Evolutionary conservation across 371 early-diverging fungal genomes (phyloP).

Genomic region (Mucor velutinosus): DNA sequence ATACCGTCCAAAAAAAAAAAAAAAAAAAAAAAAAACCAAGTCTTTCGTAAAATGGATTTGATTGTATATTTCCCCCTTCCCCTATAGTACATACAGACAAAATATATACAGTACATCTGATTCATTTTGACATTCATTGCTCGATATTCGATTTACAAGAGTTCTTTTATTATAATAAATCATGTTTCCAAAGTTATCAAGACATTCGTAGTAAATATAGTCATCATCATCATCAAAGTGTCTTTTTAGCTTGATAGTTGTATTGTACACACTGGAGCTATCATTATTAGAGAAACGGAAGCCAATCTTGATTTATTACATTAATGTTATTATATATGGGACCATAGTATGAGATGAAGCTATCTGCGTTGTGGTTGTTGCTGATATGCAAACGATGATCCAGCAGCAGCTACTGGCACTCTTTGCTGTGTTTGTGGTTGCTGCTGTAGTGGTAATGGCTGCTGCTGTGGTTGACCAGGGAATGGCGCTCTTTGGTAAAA

Average conservation of each 20-base stretch:
- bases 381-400: not conserved
- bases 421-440: not conserved
- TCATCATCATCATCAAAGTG: too few species aligned
- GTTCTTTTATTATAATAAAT: too few species aligned
- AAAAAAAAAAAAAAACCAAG: too few species aligned
- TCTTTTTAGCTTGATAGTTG: too few species aligned
- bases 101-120: too few species aligned
- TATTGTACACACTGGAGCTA: too few species aligned
- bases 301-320: not conserved
- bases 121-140: not conserved
- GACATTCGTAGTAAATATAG: too few species aligned
- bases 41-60: too few species aligned
- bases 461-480: slow-evolving; percentile 10
- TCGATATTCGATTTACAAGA: not conserved
- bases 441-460: not conserved
- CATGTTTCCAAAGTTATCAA: too few species aligned
- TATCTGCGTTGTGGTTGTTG: slow-evolving; percentile 1
- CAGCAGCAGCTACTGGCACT: not conserved
- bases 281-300: too few species aligned
- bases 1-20: too few species aligned
- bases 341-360: not conserved
- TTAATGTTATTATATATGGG: too few species aligned
- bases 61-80: not conserved
- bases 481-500: slow-evolving; percentile 18
- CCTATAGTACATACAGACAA: not conserved